Conservation (phyloP, 1,284 basidiomycete species). For the Mycena sp. region DNA sequence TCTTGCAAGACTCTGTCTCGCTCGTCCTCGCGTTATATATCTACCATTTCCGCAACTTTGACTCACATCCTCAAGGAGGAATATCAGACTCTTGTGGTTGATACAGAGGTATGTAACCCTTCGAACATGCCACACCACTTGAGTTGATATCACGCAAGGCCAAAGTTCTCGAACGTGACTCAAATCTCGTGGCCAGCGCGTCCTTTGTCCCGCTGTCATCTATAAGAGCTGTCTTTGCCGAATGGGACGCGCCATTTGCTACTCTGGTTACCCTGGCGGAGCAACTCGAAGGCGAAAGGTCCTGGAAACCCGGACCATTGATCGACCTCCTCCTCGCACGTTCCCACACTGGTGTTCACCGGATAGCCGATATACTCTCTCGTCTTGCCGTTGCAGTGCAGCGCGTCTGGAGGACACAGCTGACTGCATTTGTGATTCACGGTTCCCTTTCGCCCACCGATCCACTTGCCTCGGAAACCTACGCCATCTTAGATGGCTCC, state of each 20-base stretch:
- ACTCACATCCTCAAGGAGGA: slow-evolving; percentile 78
- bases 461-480: slow-evolving; percentile 65
- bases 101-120: slow-evolving; percentile 62
- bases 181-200: slow-evolving; percentile 74
- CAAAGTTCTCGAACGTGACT: slow-evolving; percentile 77
- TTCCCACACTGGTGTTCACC: slow-evolving; percentile 79
- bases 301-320: slow-evolving; percentile 78
- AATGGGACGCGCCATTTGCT: slow-evolving; percentile 85
- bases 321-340: slow-evolving; percentile 79
- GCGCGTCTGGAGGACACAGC: slow-evolving; percentile 80
- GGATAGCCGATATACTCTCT: slow-evolving; percentile 74
- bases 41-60: slow-evolving; percentile 73
- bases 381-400: slow-evolving; percentile 78
- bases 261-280: slow-evolving; percentile 72
- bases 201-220: slow-evolving; percentile 87
- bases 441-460: slow-evolving; percentile 71
- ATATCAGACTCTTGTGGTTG: slow-evolving; percentile 82
- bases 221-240: slow-evolving; percentile 81
- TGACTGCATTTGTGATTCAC: slow-evolving; percentile 82
- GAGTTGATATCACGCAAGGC: slow-evolving; percentile 39
- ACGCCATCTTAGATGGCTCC: slow-evolving; percentile 65
- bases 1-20: slow-evolving; percentile 60
- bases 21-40: slow-evolving; percentile 79
- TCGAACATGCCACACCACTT: background rate
- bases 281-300: slow-evolving; percentile 61